Conservation (phyloP, 2,329 filamentous ascomycete genomes). For the Ascochyta lentis region DNA sequence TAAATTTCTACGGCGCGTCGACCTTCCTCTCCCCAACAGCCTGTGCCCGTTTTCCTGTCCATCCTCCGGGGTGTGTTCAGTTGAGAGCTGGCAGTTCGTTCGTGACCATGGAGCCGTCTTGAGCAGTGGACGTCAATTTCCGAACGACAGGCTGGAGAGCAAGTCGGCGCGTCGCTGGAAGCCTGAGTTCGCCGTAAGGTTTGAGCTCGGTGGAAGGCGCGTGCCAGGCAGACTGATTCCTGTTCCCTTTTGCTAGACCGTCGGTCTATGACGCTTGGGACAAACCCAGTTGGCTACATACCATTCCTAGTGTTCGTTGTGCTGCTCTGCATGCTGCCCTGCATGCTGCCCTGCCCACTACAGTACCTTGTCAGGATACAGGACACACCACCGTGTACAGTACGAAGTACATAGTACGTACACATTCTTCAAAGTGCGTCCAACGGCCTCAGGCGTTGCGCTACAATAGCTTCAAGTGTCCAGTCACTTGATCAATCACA, state of each 20-base stretch:
- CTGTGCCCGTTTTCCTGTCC: slow-evolving; percentile 85
- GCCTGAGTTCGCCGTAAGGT: slow-evolving; percentile 56
- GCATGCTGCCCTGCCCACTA: background rate
- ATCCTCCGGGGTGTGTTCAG: slow-evolving; percentile 64
- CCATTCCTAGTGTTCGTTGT: background rate
- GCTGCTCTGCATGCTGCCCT: background rate
- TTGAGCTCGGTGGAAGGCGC: slow-evolving; percentile 48
- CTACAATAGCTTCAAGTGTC: slow-evolving; percentile 80
- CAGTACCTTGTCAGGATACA: too few relatives aligned
- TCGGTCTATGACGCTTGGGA: slow-evolving; percentile 89
- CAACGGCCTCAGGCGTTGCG: too few relatives aligned
- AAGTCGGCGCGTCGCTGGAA: slow-evolving; percentile 63
- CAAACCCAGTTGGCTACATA: slow-evolving; percentile 82
- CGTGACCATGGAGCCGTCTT: slow-evolving; percentile 76
- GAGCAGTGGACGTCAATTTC: slow-evolving; percentile 77
- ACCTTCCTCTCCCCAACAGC: slow-evolving; percentile 63
- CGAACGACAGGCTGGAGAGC: slow-evolving; percentile 95
- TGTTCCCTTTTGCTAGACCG: slow-evolving; percentile 83
- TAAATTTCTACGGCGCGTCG: slow-evolving; percentile 31
- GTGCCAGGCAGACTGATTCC: slow-evolving; percentile 49
- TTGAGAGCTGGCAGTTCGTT: slow-evolving; percentile 89
- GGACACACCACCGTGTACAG: too few relatives aligned
- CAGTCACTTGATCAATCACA: slow-evolving; percentile 84
- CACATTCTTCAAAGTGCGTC: too few relatives aligned
- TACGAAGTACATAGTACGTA: too few relatives aligned